A percentile compares a stretch with the other conserved stretches of the same genome.
These are phyloP conservation scores for Dendrocalamus sinicus DNA, from an alignment of 176 grass and related monocot species.

Conservation along the genomic window DNA sequence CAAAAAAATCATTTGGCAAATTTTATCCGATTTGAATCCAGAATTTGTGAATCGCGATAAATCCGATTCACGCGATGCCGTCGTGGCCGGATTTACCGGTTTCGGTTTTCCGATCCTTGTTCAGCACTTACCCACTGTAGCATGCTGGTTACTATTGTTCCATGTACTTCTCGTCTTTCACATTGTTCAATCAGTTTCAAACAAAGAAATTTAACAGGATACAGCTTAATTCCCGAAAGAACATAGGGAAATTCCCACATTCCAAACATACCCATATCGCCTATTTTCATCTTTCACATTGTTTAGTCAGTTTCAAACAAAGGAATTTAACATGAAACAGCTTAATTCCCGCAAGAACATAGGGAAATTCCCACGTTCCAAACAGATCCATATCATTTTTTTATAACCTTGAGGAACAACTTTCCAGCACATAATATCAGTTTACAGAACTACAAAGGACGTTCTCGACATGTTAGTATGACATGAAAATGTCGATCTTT, in stretches of 20 bases:
- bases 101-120: too few species aligned
- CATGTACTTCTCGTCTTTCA: neutral
- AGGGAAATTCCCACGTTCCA: neutral
- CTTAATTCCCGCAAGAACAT: neutral
- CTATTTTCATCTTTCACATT: neutral
- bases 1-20: too few species aligned
- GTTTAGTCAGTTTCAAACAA: neutral
- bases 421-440: neutral
- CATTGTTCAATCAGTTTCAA: neutral
- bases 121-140: neutral
- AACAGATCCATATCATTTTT: neutral
- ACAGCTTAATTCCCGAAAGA: too few species aligned
- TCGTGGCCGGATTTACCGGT: too few species aligned
- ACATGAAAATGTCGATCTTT: slow-evolving; percentile 4
- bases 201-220: too few species aligned
- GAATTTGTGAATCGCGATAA: too few species aligned
- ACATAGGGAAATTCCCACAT: too few species aligned
- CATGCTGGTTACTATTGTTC: neutral
- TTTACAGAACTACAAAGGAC: slow-evolving; percentile 15
- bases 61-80: too few species aligned
- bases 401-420: neutral
- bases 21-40: too few species aligned
- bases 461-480: neutral
- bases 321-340: neutral
- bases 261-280: too few species aligned